Base-by-base conservation (phyloP, 1,139 yeast genomes). In the Suhomyces anneliseae region DNA sequence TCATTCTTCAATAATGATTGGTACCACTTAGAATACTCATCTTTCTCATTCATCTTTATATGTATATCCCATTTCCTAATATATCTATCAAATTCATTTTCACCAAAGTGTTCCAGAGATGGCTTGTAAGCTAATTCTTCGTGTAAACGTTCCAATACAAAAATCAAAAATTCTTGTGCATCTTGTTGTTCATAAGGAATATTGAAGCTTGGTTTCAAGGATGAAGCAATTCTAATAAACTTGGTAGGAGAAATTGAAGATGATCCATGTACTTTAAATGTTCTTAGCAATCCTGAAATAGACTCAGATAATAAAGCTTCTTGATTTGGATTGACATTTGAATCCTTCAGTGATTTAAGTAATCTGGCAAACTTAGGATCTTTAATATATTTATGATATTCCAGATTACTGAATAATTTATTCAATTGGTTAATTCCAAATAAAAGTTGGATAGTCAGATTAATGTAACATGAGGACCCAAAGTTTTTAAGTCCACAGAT, bases 181-280 rank as follows among this genome's bases (percentile, higher is more conserved):
- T 87, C 95, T 61, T 87, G 93, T 57, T 87, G 95, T 55, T 85
- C 88, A 53, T 74, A 66, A 0, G 92, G 92, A 9, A 86, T 84
- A 53, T 74, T 71, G 46, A 85, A 76, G 54, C 82, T 87, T 0
- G 90, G 90, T 54, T 84, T 81, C 35, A 84, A 59, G 6, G 65
- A 54, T 9, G 82, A 69, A 43, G 87, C 74, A 1, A 77, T 68
- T 48, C 83, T 72, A 36, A 85, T 68, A 55, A 86, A 85, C 44
- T 82, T 80, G 8, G 81, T 76, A 3, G 92, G 90, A 1, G 85
- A 82, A 36, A 85, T 81, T 0, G 85, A 75, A 36, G 79, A 78
- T 7, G 84, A 81, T 6, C 87, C 87, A 58, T 81, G 79, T 51
- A 72, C 70, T 43, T 67, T 68, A 58, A 83, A 82, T 1, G 78